Evolutionary conservation across 1,284 basidiomycete genomes (phyloP).

Genomic region (Pseudozyma pruni): DNA sequence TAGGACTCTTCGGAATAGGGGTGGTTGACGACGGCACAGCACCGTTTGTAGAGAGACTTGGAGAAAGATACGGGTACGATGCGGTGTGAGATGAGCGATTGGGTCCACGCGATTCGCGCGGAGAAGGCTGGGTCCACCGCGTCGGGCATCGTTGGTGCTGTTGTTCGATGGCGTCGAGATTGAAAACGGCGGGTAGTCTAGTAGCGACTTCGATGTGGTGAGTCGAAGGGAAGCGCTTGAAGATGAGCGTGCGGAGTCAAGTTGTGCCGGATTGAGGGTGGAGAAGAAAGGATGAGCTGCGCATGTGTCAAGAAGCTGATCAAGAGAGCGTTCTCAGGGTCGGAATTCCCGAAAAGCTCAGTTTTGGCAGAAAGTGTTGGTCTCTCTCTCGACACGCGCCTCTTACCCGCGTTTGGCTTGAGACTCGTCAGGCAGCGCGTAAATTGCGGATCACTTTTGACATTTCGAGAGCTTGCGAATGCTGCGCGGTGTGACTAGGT

Average conservation of each 20-base stretch:
- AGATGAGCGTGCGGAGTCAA: too few relatives aligned
- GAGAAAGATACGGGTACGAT: slow-evolving; percentile 43
- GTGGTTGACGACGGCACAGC: slow-evolving; percentile 17
- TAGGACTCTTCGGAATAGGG: slow-evolving; percentile 24
- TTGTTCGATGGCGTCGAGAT: background rate
- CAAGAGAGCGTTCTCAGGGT: background rate
- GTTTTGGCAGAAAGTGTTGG: slow-evolving; percentile 21
- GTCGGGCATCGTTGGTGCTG: slow-evolving; percentile 7
- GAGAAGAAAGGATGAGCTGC: background rate
- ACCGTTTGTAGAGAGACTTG: slow-evolving; percentile 35
- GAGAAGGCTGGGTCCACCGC: slow-evolving; percentile 5
- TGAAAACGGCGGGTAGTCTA: too few relatives aligned
- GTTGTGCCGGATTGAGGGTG: too few relatives aligned
- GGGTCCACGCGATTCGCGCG: slow-evolving; percentile 40
- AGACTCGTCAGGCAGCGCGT: slow-evolving; percentile 1
- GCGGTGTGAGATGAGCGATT: slow-evolving; percentile 49
- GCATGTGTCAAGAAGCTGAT: slow-evolving; percentile 12
- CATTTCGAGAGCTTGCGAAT: background rate
- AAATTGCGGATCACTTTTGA: background rate
- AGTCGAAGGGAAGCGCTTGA: too few relatives aligned
- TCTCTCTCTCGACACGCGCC: slow-evolving; percentile 3
- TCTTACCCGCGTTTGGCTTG: background rate
- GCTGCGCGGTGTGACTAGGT: too few relatives aligned
- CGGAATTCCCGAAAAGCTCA: slow-evolving; percentile 2
- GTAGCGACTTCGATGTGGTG: too few relatives aligned